Conservation (phyloP, 768 basidiomycete species). For the Suillus weaverae region DNA sequence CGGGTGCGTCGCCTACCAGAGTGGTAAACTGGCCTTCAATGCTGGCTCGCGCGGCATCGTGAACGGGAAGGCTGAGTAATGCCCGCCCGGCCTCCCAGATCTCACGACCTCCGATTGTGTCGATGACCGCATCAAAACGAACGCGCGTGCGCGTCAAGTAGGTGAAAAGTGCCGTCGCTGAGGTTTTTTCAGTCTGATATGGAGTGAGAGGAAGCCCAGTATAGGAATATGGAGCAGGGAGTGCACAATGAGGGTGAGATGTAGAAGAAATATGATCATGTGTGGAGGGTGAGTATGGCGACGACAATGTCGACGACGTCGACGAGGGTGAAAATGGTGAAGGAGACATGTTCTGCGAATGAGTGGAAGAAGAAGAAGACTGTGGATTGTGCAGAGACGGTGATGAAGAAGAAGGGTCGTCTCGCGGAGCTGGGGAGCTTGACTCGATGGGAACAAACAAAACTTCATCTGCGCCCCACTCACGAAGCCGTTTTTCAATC, state of each 20-base stretch:
- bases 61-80: conserved; percentile 46
- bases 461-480: conserved; percentile 78
- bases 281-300: conserved; percentile 29
- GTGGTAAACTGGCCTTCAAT: conserved; percentile 69
- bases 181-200: conserved; percentile 28
- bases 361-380: conserved; percentile 25
- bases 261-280: conserved; percentile 22
- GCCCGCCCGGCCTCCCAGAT: conserved; percentile 75
- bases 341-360: conserved; percentile 31
- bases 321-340: conserved; percentile 34
- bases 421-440: conserved; percentile 19
- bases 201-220: conserved; percentile 28
- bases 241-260: conserved; percentile 24
- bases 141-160: conserved; percentile 30
- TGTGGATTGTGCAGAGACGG: conserved; percentile 25
- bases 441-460: conserved; percentile 50
- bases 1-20: conserved; percentile 69
- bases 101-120: conserved; percentile 78
- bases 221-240: conserved; percentile 32
- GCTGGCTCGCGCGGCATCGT: conserved; percentile 29
- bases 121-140: conserved; percentile 76
- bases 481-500: conserved; percentile 55
- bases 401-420: conserved; percentile 22
- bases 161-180: conserved; percentile 25
- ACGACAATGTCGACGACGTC: conserved; percentile 32